These are phyloP conservation scores for Aspergillus floridensis DNA, from an alignment of 2,329 filamentous ascomycete species.

Conservation along the genomic window DNA sequence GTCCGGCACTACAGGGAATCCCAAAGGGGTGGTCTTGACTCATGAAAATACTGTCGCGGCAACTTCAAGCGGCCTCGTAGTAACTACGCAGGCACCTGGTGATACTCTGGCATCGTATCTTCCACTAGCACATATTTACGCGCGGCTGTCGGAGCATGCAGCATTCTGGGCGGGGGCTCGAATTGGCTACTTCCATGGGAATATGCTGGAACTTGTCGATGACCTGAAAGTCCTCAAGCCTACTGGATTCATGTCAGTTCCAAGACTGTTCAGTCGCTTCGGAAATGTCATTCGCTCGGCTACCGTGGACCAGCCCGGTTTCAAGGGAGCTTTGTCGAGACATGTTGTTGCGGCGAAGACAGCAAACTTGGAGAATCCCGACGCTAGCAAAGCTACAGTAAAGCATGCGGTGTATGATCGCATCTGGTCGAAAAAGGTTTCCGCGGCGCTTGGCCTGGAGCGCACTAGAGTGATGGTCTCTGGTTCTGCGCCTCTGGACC, in stretches of 20 bases:
- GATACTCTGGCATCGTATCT: conserved; percentile 82
- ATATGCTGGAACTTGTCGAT: conserved; percentile 80
- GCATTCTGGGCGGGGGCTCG: conserved; percentile 68
- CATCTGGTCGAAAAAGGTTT: conserved; percentile 88
- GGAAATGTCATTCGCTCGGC: conserved; percentile 75
- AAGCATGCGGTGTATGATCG: conserved; percentile 54
- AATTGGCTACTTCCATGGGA: conserved; percentile 92
- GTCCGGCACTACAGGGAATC: conserved; percentile 62
- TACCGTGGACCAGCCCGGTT: conserved; percentile 73
- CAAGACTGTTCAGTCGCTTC: conserved; percentile 87
- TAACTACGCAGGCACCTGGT: conserved; percentile 51
- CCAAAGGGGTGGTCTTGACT: conserved; percentile 67
- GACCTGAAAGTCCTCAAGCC: conserved; percentile 86
- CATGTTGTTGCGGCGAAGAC: conserved; percentile 78
- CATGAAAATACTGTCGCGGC: conserved; percentile 79
- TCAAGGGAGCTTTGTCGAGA: conserved; percentile 77
- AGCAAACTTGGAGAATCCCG: conserved; percentile 68
- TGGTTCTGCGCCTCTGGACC: conserved; percentile 87
- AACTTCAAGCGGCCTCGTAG: conserved; percentile 59
- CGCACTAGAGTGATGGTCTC: conserved; percentile 71
- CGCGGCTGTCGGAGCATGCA: conserved; percentile 76
- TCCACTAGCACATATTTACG: conserved; percentile 90
- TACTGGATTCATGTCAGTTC: conserved; percentile 81
- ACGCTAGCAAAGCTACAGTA: conserved; percentile 67
- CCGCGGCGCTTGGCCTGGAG: conserved; percentile 77